phyloP scores from a whole-genome alignment of 257 asterid species.

The Lycium barbarum region DNA sequence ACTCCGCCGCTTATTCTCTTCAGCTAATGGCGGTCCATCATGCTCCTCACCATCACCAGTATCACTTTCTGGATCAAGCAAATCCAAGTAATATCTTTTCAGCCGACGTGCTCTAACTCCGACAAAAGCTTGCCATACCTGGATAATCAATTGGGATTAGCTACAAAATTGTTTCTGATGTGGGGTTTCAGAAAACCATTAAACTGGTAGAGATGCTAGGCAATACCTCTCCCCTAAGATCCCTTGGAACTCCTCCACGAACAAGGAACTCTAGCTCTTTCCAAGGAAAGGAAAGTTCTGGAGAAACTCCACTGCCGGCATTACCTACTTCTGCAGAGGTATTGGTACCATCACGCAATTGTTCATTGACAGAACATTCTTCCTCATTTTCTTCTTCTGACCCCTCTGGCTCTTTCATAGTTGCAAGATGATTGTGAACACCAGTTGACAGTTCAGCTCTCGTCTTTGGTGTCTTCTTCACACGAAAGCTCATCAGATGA shows the following conservation, averaged over 20 bases:
- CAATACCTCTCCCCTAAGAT: conserved; percentile 90
- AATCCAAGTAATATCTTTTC: conserved; percentile 76
- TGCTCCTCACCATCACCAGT: conserved; percentile 45
- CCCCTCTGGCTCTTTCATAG: conserved; percentile 51
- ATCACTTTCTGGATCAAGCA: conserved; percentile 63
- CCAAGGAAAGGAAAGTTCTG: conserved; percentile 60
- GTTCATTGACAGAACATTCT: conserved; percentile 42
- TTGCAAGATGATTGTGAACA: conserved; percentile 47
- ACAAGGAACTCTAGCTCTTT: conserved; percentile 83
- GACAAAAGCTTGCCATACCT: conserved; percentile 98
- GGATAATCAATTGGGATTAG: conserved; percentile 45
- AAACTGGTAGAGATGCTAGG: conserved; percentile 28
- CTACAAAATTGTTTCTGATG: neutral
- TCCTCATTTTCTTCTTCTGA: conserved; percentile 50
- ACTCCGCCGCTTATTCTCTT: conserved; percentile 37
- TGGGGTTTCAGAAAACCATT: conserved; percentile 5
- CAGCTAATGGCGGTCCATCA: conserved; percentile 45
- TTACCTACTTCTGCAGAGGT: conserved; percentile 45
- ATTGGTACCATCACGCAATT: conserved; percentile 45
- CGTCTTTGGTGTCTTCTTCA: conserved; percentile 56
- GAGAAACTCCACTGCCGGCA: conserved; percentile 39
- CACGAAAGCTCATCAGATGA: conserved; percentile 66
- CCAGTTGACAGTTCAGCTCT: conserved; percentile 38
- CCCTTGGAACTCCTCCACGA: conserved; percentile 91
- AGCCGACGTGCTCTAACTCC: conserved; percentile 84